Evolutionary conservation across 495 filamentous ascomycete species (phyloP).

Genomic region (Daldinia decipiens): DNA sequence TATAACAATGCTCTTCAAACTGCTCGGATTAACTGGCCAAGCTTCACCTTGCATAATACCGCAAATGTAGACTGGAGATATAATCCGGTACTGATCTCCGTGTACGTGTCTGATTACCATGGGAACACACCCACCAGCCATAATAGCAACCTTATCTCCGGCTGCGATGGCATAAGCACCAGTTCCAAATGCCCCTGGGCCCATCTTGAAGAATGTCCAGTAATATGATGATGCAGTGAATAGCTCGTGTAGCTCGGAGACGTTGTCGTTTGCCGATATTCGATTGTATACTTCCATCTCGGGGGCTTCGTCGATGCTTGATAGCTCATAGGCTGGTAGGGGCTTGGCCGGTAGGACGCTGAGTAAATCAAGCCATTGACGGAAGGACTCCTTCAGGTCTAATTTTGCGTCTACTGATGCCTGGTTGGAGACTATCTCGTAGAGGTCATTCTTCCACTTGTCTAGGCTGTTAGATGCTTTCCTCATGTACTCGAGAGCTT

Average conservation of each 20-base stretch:
- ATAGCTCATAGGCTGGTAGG: background rate
- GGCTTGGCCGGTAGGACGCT: background rate
- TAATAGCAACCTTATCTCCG: conserved; percentile 2
- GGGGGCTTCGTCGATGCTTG: background rate
- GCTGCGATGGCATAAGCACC: background rate
- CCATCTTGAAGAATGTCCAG: conserved; percentile 9
- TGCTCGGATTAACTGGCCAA: background rate
- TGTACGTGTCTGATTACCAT: conserved; percentile 9
- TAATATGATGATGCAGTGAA: background rate
- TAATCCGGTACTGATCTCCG: conserved; percentile 3
- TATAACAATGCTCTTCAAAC: background rate
- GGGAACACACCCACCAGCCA: conserved; percentile 4
- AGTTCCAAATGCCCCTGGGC: background rate
- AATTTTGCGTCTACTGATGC: background rate
- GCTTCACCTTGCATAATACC: conserved; percentile 12
- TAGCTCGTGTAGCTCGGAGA: conserved; percentile 5
- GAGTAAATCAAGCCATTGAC: conserved; percentile 1
- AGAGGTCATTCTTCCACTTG: background rate
- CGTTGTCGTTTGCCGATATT: conserved; percentile 4
- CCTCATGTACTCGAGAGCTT: conserved; percentile 8
- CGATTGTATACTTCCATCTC: conserved; percentile 5
- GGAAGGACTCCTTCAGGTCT: background rate
- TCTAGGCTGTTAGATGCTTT: background rate
- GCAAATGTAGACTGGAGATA: conserved; percentile 6
- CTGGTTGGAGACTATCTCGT: background rate